These are phyloP conservation scores for Phytophthora aleatoria DNA, from an alignment of 352 stramenopile genomes.

Conservation along the genomic window DNA sequence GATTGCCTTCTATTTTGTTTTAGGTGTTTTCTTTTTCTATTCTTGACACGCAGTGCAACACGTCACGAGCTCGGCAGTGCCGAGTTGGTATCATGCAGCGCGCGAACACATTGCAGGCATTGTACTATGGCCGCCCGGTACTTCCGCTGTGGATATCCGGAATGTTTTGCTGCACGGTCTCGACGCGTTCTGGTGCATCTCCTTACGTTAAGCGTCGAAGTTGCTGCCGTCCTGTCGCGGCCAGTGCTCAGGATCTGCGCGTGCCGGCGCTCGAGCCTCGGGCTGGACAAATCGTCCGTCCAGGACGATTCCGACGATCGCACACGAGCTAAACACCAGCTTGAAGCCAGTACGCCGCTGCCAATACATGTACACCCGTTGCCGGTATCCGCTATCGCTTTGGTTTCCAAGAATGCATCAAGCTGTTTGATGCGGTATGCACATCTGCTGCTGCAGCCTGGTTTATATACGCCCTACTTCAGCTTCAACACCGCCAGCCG, in stretches of 20 bases:
- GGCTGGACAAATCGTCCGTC: not conserved
- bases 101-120: not conserved
- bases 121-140: not conserved
- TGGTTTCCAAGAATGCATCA: not conserved
- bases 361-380: not conserved
- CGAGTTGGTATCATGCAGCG: too few species aligned
- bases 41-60: too few species aligned
- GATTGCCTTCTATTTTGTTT: too few species aligned
- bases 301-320: not conserved
- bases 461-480: not conserved
- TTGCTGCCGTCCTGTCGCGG: conserved; percentile 36
- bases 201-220: conserved; percentile 1
- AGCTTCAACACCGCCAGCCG: not conserved
- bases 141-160: not conserved
- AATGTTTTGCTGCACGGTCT: conserved; percentile 20
- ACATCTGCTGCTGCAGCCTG: not conserved
- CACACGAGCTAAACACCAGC: too few species aligned
- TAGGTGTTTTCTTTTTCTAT: too few species aligned
- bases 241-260: conserved; percentile 20
- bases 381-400: not conserved
- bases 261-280: conserved; percentile 13
- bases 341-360: conserved; percentile 1
- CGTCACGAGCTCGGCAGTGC: too few species aligned
- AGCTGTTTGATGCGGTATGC: not conserved
- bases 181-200: conserved; percentile 20